phyloP scores from a whole-genome alignment of 2,329 filamentous ascomycete species.

The Botrytis pseudocinerea region DNA sequence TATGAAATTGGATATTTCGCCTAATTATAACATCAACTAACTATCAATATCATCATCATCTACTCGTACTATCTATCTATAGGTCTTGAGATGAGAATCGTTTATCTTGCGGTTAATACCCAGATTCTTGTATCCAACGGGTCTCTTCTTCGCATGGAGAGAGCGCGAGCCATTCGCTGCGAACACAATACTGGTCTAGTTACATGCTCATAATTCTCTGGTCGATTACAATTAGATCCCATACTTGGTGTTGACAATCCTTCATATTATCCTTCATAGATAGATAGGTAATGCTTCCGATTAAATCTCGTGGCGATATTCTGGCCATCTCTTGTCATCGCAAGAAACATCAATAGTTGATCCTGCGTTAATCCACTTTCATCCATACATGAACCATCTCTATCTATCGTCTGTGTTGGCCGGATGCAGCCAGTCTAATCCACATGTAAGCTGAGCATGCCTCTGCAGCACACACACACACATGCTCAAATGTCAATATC shows the following conservation, averaged over 20 bases:
- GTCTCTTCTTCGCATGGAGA: background rate
- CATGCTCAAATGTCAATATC: background rate
- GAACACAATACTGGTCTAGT: background rate
- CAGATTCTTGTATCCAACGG: background rate
- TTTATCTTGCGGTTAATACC: background rate
- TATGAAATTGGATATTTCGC: background rate
- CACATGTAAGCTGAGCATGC: constrained; percentile 8
- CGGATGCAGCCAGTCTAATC: background rate
- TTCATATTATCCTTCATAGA: background rate
- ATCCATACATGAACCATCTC: background rate
- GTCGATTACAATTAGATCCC: background rate
- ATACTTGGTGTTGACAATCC: background rate
- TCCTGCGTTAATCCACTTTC: constrained; percentile 19
- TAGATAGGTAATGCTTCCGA: background rate
- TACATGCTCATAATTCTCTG: background rate
- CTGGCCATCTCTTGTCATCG: background rate
- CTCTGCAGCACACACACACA: background rate
- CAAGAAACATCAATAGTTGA: constrained; percentile 9
- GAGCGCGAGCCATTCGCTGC: background rate
- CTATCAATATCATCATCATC: background rate
- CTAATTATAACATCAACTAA: background rate
- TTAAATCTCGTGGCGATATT: background rate
- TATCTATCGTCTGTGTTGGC: background rate
- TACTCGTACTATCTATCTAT: background rate
- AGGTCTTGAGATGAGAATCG: background rate